Evolutionary conservation across 2,329 filamentous ascomycete species (phyloP).

Genomic region (Trichoderma sp.): DNA sequence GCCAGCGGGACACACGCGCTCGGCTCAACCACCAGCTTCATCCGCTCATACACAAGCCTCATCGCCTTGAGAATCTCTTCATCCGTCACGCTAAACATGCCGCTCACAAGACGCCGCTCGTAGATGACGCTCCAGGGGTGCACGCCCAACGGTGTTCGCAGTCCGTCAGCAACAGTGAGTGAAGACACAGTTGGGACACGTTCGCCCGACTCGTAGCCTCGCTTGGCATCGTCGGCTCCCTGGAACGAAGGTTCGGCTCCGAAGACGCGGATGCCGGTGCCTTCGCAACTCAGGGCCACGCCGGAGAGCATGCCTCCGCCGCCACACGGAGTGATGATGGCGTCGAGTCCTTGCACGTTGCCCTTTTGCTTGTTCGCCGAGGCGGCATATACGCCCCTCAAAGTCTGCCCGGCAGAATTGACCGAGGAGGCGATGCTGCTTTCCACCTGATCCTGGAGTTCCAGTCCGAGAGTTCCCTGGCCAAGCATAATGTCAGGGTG

Average conservation of each 20-base stretch:
- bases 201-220: slow-evolving; percentile 65
- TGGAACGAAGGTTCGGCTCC: slow-evolving; percentile 82
- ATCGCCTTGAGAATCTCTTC: slow-evolving; percentile 78
- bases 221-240: slow-evolving; percentile 79
- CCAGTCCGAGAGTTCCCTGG: slow-evolving; percentile 85
- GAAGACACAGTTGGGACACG: slow-evolving; percentile 70
- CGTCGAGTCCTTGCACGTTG: slow-evolving; percentile 51
- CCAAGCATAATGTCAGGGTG: slow-evolving; percentile 90
- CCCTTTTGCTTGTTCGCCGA: slow-evolving; percentile 24
- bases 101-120: slow-evolving; percentile 67
- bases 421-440: slow-evolving; percentile 47
- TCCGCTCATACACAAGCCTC: slow-evolving; percentile 76
- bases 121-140: slow-evolving; percentile 78
- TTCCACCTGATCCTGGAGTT: slow-evolving; percentile 73
- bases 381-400: slow-evolving; percentile 8
- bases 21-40: slow-evolving; percentile 91
- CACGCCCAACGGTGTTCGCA: slow-evolving; percentile 78
- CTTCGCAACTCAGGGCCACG: slow-evolving; percentile 72
- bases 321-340: slow-evolving; percentile 79
- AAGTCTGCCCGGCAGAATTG: not conserved
- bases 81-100: slow-evolving; percentile 74
- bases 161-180: slow-evolving; percentile 83
- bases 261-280: slow-evolving; percentile 75
- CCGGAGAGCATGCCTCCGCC: slow-evolving; percentile 88
- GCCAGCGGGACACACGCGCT: slow-evolving; percentile 83